Base-by-base conservation (phyloP, 805 yeast species). In the Candida alai region DNA sequence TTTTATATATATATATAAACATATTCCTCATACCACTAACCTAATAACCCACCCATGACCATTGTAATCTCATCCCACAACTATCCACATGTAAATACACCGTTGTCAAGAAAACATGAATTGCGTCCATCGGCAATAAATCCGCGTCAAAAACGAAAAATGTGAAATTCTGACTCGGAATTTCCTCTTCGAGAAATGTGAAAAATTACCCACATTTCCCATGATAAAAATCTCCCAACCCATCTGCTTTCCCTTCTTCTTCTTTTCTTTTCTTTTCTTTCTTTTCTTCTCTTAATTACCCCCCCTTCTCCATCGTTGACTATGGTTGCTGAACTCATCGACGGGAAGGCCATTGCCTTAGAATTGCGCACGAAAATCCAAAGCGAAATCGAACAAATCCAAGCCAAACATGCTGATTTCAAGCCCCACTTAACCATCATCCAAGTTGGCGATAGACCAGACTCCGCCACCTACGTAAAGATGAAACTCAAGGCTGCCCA, bases 401-500 rank as follows among this genome's bases (percentile, higher is more conserved):
- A 74, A 52, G 41, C 56, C 8, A 54, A 60, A 21, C 66, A 73
- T 44, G 71, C 79, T 11, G 65, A 64, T 30, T 83, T 84, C 58
- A 62, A 66, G 43, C 93, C 95, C 19, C 70, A 67, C 27, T 65
- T 84, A 51, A 67, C 78, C 41, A 84, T 84, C 44, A 67, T 84
- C 43, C 95, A 84, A 61, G 83, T 84, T 15, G 95, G 94, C 36
- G 63, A 65, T 17, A 70, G 90, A 56, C 82, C 81, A 15, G 95
- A 84, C 51, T 83, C 93, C 9, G 66, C 82, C n/a, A 81, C 87
- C 3, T 84, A 84, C 57, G 89, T 84, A 30, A 73, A 77, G 44
- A 83, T 82, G 87, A 84, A 84, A 58, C 60, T 80, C 40, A 81
- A 78, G 56, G 90, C 93, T 8, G 84, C 90, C 19, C 65, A 69